These are phyloP conservation scores for Drechslerella dactyloides DNA, from an alignment of 2,329 filamentous ascomycete species.

Conservation along the genomic window DNA sequence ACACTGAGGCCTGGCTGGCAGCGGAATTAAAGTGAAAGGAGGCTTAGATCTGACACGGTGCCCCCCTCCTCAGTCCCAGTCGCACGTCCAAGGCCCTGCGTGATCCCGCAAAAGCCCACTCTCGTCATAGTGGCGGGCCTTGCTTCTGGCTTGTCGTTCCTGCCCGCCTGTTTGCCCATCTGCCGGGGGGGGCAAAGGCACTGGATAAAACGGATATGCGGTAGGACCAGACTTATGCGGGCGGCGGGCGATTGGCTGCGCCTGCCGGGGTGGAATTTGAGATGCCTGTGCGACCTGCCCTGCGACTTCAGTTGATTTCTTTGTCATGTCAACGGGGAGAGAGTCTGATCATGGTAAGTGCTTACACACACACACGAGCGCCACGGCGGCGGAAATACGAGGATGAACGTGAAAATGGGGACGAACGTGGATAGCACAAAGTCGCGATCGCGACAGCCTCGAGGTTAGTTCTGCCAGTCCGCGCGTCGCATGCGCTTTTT, in stretches of 20 bases:
- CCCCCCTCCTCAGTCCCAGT: slow-evolving; percentile 9
- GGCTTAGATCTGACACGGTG: slow-evolving; percentile 48
- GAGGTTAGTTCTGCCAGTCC: too few species aligned
- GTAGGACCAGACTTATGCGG: not conserved
- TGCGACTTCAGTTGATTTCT: too few species aligned
- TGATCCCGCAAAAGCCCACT: slow-evolving; percentile 16
- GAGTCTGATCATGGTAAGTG: too few species aligned
- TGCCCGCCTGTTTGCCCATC: not conserved
- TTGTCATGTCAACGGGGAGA: too few species aligned
- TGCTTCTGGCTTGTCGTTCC: not conserved
- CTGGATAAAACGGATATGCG: slow-evolving; percentile 2
- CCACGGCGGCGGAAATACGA: not conserved
- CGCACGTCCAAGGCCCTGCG: not conserved
- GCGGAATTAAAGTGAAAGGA: slow-evolving; percentile 16
- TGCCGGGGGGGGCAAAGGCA: not conserved
- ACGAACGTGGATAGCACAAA: not conserved
- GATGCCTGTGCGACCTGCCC: slow-evolving; percentile 1
- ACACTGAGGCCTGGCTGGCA: not conserved
- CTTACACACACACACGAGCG: too few species aligned
- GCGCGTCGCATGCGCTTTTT: too few species aligned
- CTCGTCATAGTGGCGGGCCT: slow-evolving; percentile 34
- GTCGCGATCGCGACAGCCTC: too few species aligned
- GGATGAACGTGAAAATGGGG: not conserved
- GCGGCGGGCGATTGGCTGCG: slow-evolving; percentile 1
- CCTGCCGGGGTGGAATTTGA: not conserved